Base-by-base conservation (phyloP, 495 filamentous ascomycete genomes). In the Xylaria venustula region DNA sequence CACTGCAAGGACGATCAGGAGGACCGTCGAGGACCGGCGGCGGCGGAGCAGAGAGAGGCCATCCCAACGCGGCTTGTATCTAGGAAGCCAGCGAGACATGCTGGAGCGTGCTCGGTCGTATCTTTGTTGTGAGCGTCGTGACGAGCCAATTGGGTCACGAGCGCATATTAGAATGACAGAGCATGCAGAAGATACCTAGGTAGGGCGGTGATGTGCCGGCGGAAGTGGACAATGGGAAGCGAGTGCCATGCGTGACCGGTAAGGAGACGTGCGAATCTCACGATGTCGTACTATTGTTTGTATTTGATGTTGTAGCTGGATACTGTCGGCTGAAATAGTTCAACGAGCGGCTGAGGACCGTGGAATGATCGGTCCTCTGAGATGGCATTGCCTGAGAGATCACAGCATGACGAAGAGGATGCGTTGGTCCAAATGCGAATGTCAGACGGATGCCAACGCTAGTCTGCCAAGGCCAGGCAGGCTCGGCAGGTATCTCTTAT, bases 1-100 rank as follows among this genome's bases (percentile, higher is more conserved):
- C 5, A 71, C n/a, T 14, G 67, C 34, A 19, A 60, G 28, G 37
- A 73, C 66, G 54, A 70, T 23, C 34, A 74, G 22, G 26, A 64
- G 44, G 28, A 70, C 37, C 48, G 70, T 42, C 52, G 49, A 63
- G 9, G 56, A 54, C 54, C 63, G 28, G 34, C 64, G 67, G 15
- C 67, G 64, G 6, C 66, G 59, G n/a, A 42, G 28, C 42, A 66
- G 54, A 53, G 59, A 47, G 62, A 34, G 64, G 61, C 61, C 64
- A 60, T 68, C 45, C 36, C 37, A 44, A 17, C 34, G 57, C 1
- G 20, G 26, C 3, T 2, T 23, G 17, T 50, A 37, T 22, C 11
- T 40, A 14, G 47, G 26, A 60, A 60, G 26, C 57, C 57, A 52
- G 15, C 6, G 20, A 30, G 57, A 20, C 57, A 60, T 60, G 17